phyloP scores from a whole-genome alignment of 306 rosid genomes.

The Coriaria nepalensis region DNA sequence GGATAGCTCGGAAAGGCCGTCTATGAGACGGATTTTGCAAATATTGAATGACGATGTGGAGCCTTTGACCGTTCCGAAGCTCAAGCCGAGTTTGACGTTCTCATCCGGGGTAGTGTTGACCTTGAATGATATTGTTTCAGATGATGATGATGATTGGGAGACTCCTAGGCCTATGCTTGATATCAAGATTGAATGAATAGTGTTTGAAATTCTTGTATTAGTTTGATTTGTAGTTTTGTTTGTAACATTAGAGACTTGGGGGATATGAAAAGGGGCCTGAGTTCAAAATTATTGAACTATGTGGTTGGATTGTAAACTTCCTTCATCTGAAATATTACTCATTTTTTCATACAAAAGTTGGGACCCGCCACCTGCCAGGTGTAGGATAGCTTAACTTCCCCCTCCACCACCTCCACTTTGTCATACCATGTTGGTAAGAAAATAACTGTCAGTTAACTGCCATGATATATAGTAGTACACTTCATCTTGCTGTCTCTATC shows the following conservation, averaged over 20 bases:
- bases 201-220: constrained; percentile 1
- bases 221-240: not conserved
- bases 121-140: constrained; percentile 56
- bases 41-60: constrained; percentile 31
- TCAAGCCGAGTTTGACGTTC: constrained; percentile 35
- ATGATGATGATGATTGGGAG: constrained; percentile 23
- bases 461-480: no score
- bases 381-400: no score
- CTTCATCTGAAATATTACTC: not conserved
- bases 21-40: constrained; percentile 41
- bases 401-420: no score
- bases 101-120: constrained; percentile 31
- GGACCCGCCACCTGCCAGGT: no score
- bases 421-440: no score
- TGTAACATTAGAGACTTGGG: constrained; percentile 15
- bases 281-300: constrained; percentile 38
- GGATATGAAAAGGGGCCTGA: constrained; percentile 20
- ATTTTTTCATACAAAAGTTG: not conserved
- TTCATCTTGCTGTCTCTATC: no score
- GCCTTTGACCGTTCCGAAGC: constrained; percentile 21
- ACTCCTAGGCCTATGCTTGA: not conserved
- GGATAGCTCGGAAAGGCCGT: constrained; percentile 30
- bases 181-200: not conserved
- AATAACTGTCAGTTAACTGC: no score
- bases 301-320: not conserved